Percentiles rank a stretch among this genome's conserved stretches.
Evolutionary conservation across 2,329 filamentous ascomycete genomes (phyloP).

Genomic region (Aspergillus sp.): DNA sequence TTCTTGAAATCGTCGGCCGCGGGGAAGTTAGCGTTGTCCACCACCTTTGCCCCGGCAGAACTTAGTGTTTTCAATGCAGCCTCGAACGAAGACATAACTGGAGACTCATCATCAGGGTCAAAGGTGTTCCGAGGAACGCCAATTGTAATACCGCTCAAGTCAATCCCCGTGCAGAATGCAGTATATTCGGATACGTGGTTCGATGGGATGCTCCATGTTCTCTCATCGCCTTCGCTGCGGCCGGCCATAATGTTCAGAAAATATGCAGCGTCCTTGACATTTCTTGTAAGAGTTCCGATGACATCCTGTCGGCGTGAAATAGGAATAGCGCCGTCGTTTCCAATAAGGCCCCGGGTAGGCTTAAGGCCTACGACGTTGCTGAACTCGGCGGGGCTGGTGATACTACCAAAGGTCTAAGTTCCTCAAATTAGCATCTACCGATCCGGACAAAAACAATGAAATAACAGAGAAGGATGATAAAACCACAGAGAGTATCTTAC

Average conservation of each 20-base stretch:
- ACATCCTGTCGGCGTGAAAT: constrained; percentile 68
- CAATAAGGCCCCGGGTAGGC: constrained; percentile 72
- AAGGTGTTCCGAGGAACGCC: neutral
- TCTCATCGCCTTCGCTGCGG: constrained; percentile 63
- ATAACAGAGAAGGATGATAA: no score
- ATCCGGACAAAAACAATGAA: no score
- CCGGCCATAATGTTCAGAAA: constrained; percentile 69
- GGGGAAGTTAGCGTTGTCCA: neutral
- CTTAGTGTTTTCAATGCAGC: neutral
- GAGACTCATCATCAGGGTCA: neutral
- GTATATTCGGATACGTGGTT: constrained; percentile 11
- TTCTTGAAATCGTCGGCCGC: neutral
- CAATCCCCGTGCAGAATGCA: neutral
- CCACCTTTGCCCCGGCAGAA: neutral
- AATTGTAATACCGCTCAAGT: neutral
- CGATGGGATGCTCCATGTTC: constrained; percentile 62
- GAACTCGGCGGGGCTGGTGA: constrained; percentile 70
- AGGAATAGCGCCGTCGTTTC: constrained; percentile 63
- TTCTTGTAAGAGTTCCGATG: constrained; percentile 66
- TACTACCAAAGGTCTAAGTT: constrained; percentile 26
- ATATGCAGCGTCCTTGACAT: constrained; percentile 67
- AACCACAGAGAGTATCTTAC: no score
- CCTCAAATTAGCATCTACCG: neutral
- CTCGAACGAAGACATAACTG: neutral
- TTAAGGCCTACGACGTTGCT: constrained; percentile 73